Evolutionary conservation across 805 yeast genomes (phyloP), one percentile per base, ranked within the genome.

Genomic region (Metschnikowia baotianmanensis): DNA sequence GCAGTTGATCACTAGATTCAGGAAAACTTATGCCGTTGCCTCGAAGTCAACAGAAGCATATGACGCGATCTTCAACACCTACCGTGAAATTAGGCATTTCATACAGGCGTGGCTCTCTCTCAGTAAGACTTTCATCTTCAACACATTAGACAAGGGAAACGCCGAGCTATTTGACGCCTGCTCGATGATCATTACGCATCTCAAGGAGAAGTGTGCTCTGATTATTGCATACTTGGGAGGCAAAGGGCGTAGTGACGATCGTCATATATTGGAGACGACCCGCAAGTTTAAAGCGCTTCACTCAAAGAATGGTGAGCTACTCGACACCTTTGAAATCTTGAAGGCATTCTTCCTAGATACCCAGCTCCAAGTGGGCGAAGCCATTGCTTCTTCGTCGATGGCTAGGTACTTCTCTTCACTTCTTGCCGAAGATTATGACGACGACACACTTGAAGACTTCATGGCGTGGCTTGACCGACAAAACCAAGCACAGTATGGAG

Each of bases 131-230:
- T 42, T 49, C 32, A 38, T 50, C 8, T 50, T 46, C 40, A 44
- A 50, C 28, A 38, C 48, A 15, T 33, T 43, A 23, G 54, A 46
- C 16, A 32, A 34, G 16, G 54, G 54, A 15, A 66, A 66, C 42
- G 49, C 47, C 2, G 57, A 52, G 20, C 45, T 65, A 15, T 65
- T 66, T 33, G 47, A 48, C 10, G 59, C 55, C 8, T 23, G 47
- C 4, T 23, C 30, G 9, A 34, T 32, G 42, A 31, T 46, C 22
- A 38, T 46, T n/a, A 31, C 20, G 5, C 52, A 39, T 31, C 23
- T 45, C 1, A 20, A 11, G 18, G 31, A 19, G 13, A 46, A 48
- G 31, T 34, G 45, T 20, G 11, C 20, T 1, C 26, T 29, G 27
- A 26, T 47, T 20, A 18, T 40, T 21, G 36, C 30, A 24, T 43